Evolutionary conservation across 768 basidiomycete genomes (phyloP), one percentile per base, ranked within the genome.

Genomic region (Russula ochroleuca): DNA sequence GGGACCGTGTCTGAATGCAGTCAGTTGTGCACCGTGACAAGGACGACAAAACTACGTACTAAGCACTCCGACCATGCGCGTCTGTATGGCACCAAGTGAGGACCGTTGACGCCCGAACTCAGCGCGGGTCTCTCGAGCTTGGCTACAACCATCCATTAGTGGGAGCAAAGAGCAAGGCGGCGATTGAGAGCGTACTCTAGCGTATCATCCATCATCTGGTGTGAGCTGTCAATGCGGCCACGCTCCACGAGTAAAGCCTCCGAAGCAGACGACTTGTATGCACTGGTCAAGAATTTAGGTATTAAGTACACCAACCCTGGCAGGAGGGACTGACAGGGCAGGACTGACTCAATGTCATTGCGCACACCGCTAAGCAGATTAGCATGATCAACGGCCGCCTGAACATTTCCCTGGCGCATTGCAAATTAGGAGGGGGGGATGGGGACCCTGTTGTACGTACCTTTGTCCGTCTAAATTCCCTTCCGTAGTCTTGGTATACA

Each of bases 101-200:
- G 80, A 74, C 37, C 94, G 80, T 74, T 99, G 97, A 50, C 85
- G 83, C 31, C 83, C 78, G 75, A 99, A 98, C 75, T 98, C 96
- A 23, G 92, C 84, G 35, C 97, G 87, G 3, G 96, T 98, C 72
- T 94, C 97, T 71, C 98, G 95, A 33, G 96, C 97, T 85, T 98
- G 97, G 49, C 94, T 98, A 72, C 17, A 57, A 41, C 33, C 49
- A 35, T 31, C 6, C 19, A 17, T 64, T 14, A 59, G 51, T 40
- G 17, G 21, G 33, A 47, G 38, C 51, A 38, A 51, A 4, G 37
- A 47, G n/a, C 1, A 52, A 35, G n/a, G n/a, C n/a, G n/a, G 25
- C 4, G 11, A 40, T 48, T 54, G 48, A 37, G 23, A 53, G 74
- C 90, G 63, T 71, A 96, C 94, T 89, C 84, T 28, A 99, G 79